Evolutionary conservation across 768 basidiomycete species (phyloP).

Genomic region (Leccinum aurantiacum): DNA sequence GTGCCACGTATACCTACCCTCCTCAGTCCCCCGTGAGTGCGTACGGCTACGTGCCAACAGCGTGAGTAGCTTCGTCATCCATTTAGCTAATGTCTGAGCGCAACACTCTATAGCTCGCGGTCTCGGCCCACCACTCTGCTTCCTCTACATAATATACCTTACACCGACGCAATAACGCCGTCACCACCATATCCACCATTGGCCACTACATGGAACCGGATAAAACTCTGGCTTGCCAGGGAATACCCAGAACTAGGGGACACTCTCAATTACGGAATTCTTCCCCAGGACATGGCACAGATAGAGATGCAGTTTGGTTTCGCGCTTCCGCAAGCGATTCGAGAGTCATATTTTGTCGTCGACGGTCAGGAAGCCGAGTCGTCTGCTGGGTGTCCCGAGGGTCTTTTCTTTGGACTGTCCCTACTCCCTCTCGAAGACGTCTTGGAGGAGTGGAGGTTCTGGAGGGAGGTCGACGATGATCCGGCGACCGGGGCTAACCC

Average conservation of each 20-base stretch:
- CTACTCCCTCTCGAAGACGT: constrained; percentile 91
- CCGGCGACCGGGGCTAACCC: constrained; percentile 81
- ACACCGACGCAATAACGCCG: constrained; percentile 40
- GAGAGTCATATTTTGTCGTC: constrained; percentile 83
- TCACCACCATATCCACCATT: constrained; percentile 68
- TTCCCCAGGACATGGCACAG: constrained; percentile 73
- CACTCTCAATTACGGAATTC: constrained; percentile 90
- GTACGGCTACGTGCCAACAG: constrained; percentile 61
- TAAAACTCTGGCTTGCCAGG: constrained; percentile 76
- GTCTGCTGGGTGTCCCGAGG: constrained; percentile 82
- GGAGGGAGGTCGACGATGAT: constrained; percentile 92
- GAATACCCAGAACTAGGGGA: constrained; percentile 95
- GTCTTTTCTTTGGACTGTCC: constrained; percentile 95
- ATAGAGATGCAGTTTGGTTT: constrained; percentile 86
- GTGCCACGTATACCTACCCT: constrained; percentile 73
- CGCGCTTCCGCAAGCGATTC: constrained; percentile 78
- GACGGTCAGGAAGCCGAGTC: constrained; percentile 96
- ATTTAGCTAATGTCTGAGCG: constrained; percentile 7
- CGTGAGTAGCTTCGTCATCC: constrained; percentile 38
- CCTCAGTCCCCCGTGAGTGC: constrained; percentile 54
- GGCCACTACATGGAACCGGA: constrained; percentile 78
- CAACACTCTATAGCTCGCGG: constrained; percentile 30
- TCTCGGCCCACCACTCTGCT: constrained; percentile 59
- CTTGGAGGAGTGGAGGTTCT: constrained; percentile 93
- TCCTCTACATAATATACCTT: constrained; percentile 61